Evolutionary conservation across 306 rosid species (phyloP).

Genomic region (Quercus parvula): DNA sequence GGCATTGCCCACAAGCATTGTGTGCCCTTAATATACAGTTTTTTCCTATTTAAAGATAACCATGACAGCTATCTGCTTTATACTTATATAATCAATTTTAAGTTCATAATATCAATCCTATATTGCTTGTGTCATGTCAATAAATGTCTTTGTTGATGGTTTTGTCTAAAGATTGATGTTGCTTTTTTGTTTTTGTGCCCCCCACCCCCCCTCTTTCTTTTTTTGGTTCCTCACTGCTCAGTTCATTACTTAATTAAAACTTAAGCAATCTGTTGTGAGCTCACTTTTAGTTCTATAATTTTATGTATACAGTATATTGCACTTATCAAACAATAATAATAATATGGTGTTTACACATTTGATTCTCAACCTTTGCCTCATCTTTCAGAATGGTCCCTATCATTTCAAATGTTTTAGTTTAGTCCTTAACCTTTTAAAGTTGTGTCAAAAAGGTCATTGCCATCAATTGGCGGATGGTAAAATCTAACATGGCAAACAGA

Average conservation of each 20-base stretch:
- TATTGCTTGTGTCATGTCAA: background rate
- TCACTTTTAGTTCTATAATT: background rate
- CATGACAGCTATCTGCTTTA: background rate
- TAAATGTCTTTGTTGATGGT: background rate
- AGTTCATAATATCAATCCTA: background rate
- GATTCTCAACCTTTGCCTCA: too few relatives aligned
- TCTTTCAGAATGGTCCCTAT: too few relatives aligned
- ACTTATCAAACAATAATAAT: background rate
- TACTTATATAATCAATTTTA: background rate
- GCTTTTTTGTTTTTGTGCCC: background rate
- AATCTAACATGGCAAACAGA: too few relatives aligned
- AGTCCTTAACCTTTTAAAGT: too few relatives aligned
- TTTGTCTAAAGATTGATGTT: background rate
- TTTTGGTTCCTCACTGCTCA: background rate
- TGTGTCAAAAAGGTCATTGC: too few relatives aligned
- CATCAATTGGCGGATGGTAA: too few relatives aligned
- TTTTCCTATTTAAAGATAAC: background rate
- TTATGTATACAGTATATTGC: background rate
- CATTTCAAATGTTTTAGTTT: too few relatives aligned
- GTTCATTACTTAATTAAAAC: background rate
- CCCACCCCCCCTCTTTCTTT: background rate
- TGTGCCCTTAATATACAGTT: background rate
- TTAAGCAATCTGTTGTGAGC: background rate
- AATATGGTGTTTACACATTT: too few relatives aligned
- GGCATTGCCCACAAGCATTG: background rate